Evolutionary conservation across 1,139 yeast species (phyloP).

Genomic region (Sporopachydermia cereana): DNA sequence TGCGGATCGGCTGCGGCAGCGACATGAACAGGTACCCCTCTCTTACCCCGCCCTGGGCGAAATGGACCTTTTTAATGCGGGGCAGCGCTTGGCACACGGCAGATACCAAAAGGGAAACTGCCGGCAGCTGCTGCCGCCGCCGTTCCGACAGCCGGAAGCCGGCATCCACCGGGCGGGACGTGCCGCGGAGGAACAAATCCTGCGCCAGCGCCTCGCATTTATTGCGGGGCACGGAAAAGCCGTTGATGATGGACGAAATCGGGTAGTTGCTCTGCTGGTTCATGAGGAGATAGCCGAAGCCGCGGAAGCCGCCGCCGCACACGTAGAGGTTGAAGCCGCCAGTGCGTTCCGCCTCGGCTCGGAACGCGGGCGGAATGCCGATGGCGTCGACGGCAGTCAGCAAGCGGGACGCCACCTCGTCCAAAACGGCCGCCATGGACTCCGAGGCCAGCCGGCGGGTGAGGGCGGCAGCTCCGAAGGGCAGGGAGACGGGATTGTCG

Average conservation of each 20-base stretch:
- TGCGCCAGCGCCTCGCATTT: slow-evolving; percentile 39
- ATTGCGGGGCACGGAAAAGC: slow-evolving; percentile 42
- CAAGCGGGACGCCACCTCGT: slow-evolving; percentile 36
- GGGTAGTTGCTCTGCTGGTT: slow-evolving; percentile 42
- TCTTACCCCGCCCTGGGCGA: slow-evolving; percentile 61
- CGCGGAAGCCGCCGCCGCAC: slow-evolving; percentile 60
- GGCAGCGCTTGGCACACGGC: slow-evolving; percentile 50
- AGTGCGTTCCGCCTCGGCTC: slow-evolving; percentile 33
- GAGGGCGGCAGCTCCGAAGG: slow-evolving; percentile 58
- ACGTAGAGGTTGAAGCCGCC: slow-evolving; percentile 51
- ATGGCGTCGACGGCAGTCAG: slow-evolving; percentile 30
- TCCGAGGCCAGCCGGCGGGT: slow-evolving; percentile 40
- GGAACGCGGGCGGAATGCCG: slow-evolving; percentile 30
- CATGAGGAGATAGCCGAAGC: slow-evolving; percentile 46
- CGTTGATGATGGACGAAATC: slow-evolving; percentile 48
- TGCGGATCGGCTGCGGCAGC: slow-evolving; percentile 39
- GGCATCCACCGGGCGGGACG: slow-evolving; percentile 11
- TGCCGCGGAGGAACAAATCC: slow-evolving; percentile 31
- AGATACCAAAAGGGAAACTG: slow-evolving; percentile 46
- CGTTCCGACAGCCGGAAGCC: slow-evolving; percentile 50
- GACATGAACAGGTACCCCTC: slow-evolving; percentile 57
- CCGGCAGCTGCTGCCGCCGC: slow-evolving; percentile 50
- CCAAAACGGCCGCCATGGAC: slow-evolving; percentile 30
- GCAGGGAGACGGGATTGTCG: slow-evolving; percentile 45
- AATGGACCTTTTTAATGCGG: slow-evolving; percentile 44